A percentile compares a stretch with the other conserved stretches of the same genome.
phyloP scores from a whole-genome alignment of 768 basidiomycete species.

The Naganishia friedmannii region DNA sequence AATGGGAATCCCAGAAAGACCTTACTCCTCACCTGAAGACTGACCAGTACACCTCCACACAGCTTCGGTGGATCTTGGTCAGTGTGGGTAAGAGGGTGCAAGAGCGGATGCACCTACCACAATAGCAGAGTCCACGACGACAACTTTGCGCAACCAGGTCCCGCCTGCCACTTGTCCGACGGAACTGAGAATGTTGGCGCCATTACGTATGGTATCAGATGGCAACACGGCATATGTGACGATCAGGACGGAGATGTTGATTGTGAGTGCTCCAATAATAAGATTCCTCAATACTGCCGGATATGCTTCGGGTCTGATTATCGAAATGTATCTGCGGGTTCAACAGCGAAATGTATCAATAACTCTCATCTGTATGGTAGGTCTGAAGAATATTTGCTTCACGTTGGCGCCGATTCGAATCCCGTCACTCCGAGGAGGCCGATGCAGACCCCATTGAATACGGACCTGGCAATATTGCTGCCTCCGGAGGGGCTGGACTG shows the following conservation, averaged over 20 bases:
- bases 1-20: slow-evolving; percentile 23
- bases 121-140: slow-evolving; percentile 67
- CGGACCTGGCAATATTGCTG: slow-evolving; percentile 54
- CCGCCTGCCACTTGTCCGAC: slow-evolving; percentile 62
- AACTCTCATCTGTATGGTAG: neutral
- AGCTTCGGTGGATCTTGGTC: slow-evolving; percentile 48
- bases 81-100: neutral
- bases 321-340: slow-evolving; percentile 55
- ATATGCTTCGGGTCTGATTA: slow-evolving; percentile 61
- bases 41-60: slow-evolving; percentile 69
- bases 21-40: slow-evolving; percentile 51
- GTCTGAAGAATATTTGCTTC: neutral
- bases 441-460: slow-evolving; percentile 68
- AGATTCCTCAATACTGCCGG: slow-evolving; percentile 66
- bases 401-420: slow-evolving; percentile 58
- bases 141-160: slow-evolving; percentile 62
- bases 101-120: slow-evolving; percentile 50
- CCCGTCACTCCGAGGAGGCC: slow-evolving; percentile 71
- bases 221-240: slow-evolving; percentile 65
- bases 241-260: slow-evolving; percentile 62
- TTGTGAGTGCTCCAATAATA: slow-evolving; percentile 60
- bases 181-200: slow-evolving; percentile 65
- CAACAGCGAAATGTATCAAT: neutral
- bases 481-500: slow-evolving; percentile 47
- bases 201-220: slow-evolving; percentile 56